Base-by-base conservation (phyloP, 805 yeast genomes). In the Tanozyma kutaoensis region DNA sequence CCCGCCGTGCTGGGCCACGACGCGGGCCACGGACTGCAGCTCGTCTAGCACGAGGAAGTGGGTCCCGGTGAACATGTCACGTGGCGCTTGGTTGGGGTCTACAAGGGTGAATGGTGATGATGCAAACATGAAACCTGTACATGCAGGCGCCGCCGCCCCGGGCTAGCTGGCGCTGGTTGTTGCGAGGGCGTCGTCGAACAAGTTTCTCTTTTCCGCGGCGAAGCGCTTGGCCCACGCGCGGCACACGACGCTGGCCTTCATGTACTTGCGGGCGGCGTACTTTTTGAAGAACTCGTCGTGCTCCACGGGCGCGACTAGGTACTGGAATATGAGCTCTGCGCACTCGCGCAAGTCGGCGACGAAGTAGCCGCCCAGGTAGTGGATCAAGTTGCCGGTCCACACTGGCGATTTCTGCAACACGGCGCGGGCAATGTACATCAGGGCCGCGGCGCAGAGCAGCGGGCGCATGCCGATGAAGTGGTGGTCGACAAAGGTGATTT, bases 251-350 rank as follows among this genome's bases (percentile, higher is more conserved):
- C 84, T 73, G 15, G 85, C 91, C 52, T 82, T 81, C 77, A 91
- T 71, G 47, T 76, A 85, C 49, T 80, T 77, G 47, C 84, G 73
- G 18, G 91, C 72, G 25, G 94, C 88, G 48, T 91, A 91, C 55
- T 91, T 91, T 47, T 79, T 81, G 61, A 84, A 85, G 45, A 88
- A 84, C 49, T 84, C 95, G 45, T 82, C 94, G 54, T 86, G 94
- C 32, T 72, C 75, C 28, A 85, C 80, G 8, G 94, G 94, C 24
- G 76, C 66, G 23, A 74, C 70, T 36, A 79, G 52, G 49, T 81
- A 88, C 46, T 76, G 80, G 50, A 81, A 65, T 35, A 88, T 69
- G 59, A 77, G 64, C 36, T 72, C 74, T 31, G 80, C 69, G 28
- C 84, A 75, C 21, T 81, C 80, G 36, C 65, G 63, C 50, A 91